Evolutionary conservation across 1,284 basidiomycete genomes (phyloP).

Genomic region (Malassezia obtusa): DNA sequence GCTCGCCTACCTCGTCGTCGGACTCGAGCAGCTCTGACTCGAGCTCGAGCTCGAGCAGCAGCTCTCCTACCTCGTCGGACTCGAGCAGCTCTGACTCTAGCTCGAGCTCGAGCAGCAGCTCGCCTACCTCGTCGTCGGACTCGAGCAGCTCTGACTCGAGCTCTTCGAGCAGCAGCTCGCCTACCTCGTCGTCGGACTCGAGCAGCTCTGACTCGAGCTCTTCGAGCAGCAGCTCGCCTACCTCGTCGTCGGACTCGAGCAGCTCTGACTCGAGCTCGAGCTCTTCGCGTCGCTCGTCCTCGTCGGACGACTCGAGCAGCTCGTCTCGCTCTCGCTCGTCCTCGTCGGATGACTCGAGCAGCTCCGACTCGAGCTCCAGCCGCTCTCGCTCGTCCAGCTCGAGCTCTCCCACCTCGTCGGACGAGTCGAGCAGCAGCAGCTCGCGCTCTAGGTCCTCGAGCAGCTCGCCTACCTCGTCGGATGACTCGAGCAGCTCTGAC

Average conservation of each 20-base stretch:
- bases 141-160: background rate
- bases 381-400: background rate
- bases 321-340: background rate
- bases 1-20: background rate
- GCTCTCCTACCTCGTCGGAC: conserved; percentile 25
- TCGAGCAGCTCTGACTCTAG: conserved; percentile 35
- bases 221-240: too few relatives aligned
- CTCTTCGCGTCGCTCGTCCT: background rate
- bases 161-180: too few relatives aligned
- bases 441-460: background rate
- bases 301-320: background rate
- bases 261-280: background rate
- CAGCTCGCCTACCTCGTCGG: background rate
- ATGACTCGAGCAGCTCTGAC: background rate
- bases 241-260: background rate
- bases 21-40: background rate
- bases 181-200: too few relatives aligned
- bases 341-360: conserved; percentile 20
- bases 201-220: too few relatives aligned
- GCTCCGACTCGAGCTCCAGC: background rate
- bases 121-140: background rate
- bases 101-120: conserved; percentile 45
- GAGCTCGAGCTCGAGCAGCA: background rate
- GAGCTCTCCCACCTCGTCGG: background rate
- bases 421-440: background rate